Base-by-base conservation (phyloP, 108 stramenopile genomes). In the Schizochytrium sp. region DNA sequence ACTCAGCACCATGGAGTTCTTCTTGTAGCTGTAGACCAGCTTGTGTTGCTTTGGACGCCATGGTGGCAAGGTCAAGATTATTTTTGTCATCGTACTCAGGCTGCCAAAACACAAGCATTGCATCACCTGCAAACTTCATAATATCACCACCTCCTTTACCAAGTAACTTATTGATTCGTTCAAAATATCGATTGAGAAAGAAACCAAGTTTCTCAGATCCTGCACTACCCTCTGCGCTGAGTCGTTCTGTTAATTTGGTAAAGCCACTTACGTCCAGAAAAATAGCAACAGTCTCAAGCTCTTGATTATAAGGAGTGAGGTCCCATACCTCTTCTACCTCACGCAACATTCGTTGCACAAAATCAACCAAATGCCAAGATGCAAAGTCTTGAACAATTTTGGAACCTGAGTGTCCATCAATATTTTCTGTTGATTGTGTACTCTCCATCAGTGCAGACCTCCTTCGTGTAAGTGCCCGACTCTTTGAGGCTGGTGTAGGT, bases 51-150 rank as follows among this genome's bases (percentile, higher is more conserved):
- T 92, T 73, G 45, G 10, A 50, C 7, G 76, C 76, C 76, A 87
- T 83, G 7, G 38, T 10, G 28, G 88, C 61, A 59, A 90, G 90
- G 58, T 46, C 60, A 60, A 61, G 49, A 45, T 19, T 61, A 4
- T 53, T 53, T 5, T 55, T 0, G 0, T 0, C 45, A 13, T 44
- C n/a, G 41, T 92, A 88, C 44, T 91, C 88, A 19, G 94, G 92
- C 56, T 92, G 93, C 94, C 94, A 94, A 46, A 94, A 91, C 2
- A 94, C 92, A 50, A 94, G 93, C 91, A 93, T 64, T 3, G 94
- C 94, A 55, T 94, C 94, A 10, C 94, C 94, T 15, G 93, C 94
- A 64, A 94, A 93, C 90, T 94, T 94, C 89, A 94, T 91, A 3
- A 94, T 90, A 59, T 94, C 94, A 4, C 94, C 94, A 3, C 94